A percentile compares a stretch with the other conserved stretches of the same genome.
phyloP scores from a whole-genome alignment of 2,329 filamentous ascomycete genomes.

The Fusarium algeriense region DNA sequence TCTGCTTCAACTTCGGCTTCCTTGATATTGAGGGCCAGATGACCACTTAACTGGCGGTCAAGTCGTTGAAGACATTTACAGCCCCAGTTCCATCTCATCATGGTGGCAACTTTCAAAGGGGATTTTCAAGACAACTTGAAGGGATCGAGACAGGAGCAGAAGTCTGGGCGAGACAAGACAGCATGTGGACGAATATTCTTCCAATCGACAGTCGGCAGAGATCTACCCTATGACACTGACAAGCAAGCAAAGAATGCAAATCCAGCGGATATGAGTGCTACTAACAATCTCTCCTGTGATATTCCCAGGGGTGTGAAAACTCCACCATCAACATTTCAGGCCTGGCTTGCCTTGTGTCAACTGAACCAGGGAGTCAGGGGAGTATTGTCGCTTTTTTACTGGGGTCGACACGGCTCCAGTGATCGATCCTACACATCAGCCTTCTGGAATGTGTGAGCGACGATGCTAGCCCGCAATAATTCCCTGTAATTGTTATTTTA shows the following conservation, averaged over 20 bases:
- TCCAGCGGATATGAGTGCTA: conserved; percentile 6
- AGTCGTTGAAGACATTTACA: conserved; percentile 9
- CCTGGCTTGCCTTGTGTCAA: conserved; percentile 14
- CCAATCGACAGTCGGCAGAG: not conserved
- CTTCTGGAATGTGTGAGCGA: conserved; percentile 44
- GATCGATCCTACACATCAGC: conserved; percentile 34
- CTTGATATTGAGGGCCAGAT: not conserved
- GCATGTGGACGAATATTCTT: conserved; percentile 1
- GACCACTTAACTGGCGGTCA: conserved; percentile 2
- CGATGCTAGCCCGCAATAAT: conserved; percentile 31
- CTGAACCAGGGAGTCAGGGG: conserved; percentile 5
- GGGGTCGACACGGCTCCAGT: conserved; percentile 25
- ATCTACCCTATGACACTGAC: conserved; percentile 13
- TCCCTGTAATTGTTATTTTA: conserved; percentile 36
- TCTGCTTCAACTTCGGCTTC: conserved; percentile 16
- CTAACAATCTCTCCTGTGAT: conserved; percentile 22
- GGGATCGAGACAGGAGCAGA: conserved; percentile 21
- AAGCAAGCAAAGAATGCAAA: conserved; percentile 15
- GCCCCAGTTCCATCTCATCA: conserved; percentile 6
- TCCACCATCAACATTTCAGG: conserved; percentile 27
- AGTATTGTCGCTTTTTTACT: conserved; percentile 18
- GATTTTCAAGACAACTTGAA: no score
- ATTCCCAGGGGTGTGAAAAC: conserved; percentile 25
- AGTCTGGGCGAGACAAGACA: conserved; percentile 24
- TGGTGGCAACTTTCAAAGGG: not conserved